These are phyloP conservation scores for Podila clonocystis DNA, from an alignment of 192 early-diverging fungal genomes.

Conservation along the genomic window DNA sequence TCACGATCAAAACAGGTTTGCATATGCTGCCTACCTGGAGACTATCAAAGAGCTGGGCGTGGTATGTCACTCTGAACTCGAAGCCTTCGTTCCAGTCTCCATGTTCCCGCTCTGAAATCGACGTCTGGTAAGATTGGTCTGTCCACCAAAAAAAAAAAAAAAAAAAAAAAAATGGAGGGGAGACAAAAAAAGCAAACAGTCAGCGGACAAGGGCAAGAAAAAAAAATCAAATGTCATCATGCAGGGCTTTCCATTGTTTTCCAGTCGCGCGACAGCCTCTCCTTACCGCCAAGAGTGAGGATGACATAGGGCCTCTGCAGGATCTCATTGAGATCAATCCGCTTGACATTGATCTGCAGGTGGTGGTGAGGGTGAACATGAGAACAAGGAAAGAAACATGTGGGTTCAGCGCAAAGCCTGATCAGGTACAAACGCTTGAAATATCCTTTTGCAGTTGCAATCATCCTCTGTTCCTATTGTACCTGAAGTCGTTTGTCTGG, in stretches of 20 bases:
- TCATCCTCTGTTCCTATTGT: background rate
- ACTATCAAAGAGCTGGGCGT: slow-evolving; percentile 80
- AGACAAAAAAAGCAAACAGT: background rate
- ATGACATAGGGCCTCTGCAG: slow-evolving; percentile 72
- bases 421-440: slow-evolving; percentile 3
- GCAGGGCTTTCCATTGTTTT: background rate
- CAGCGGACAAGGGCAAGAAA: background rate
- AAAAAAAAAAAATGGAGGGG: too few species aligned
- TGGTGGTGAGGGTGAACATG: background rate
- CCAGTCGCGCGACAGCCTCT: background rate
- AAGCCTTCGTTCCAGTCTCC: slow-evolving; percentile 81
- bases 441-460: slow-evolving; percentile 36
- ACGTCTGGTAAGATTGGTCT: slow-evolving; percentile 74
- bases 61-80: slow-evolving; percentile 73
- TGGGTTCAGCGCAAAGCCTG: background rate
- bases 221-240: background rate
- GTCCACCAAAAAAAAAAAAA: background rate
- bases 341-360: slow-evolving; percentile 69
- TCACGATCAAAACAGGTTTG: background rate
- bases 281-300: slow-evolving; percentile 65
- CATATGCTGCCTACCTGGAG: slow-evolving; percentile 50
- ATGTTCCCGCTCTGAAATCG: slow-evolving; percentile 60
- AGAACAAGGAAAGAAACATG: background rate
- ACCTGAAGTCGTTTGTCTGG: slow-evolving; percentile 48
- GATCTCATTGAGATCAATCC: slow-evolving; percentile 64